Evolutionary conservation across 139 green algal genomes (phyloP).

Genomic region (Coelastrella sp.): DNA sequence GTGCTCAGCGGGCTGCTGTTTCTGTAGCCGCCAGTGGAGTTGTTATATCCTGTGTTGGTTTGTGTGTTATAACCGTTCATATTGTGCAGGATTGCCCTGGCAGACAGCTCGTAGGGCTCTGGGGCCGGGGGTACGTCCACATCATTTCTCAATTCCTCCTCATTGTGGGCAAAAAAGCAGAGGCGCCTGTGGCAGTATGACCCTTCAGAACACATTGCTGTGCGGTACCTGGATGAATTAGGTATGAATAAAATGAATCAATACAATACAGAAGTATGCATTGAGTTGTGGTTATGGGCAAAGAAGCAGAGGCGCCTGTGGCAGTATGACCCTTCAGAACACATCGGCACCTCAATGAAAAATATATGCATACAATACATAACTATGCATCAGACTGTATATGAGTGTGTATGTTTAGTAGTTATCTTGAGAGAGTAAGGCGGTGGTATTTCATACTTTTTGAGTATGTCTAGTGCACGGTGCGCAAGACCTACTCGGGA

Average conservation of each 20-base stretch:
- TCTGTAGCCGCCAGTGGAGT: not conserved
- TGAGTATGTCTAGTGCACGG: not conserved
- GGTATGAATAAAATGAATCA: not conserved
- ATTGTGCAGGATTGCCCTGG: not conserved
- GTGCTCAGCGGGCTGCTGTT: not conserved
- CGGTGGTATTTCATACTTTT: not conserved
- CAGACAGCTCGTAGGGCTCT: not conserved
- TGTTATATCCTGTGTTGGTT: not conserved
- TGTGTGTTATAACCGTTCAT: not conserved
- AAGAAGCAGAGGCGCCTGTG: not conserved
- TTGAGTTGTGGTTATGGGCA: not conserved
- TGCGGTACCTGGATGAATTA: not conserved
- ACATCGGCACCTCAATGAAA: conserved; percentile 8
- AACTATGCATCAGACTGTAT: not conserved
- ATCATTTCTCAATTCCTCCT: not conserved
- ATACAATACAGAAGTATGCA: not conserved
- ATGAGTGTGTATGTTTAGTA: not conserved
- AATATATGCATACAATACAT: too few species aligned
- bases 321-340: not conserved
- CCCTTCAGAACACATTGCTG: not conserved
- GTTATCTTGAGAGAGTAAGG: too few species aligned
- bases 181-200: not conserved
- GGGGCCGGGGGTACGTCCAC: not conserved
- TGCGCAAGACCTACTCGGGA: not conserved
- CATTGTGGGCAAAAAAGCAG: conserved; percentile 8